phyloP scores from a whole-genome alignment of 176 grass and related monocot genomes.

The Oryza meyeriana region DNA sequence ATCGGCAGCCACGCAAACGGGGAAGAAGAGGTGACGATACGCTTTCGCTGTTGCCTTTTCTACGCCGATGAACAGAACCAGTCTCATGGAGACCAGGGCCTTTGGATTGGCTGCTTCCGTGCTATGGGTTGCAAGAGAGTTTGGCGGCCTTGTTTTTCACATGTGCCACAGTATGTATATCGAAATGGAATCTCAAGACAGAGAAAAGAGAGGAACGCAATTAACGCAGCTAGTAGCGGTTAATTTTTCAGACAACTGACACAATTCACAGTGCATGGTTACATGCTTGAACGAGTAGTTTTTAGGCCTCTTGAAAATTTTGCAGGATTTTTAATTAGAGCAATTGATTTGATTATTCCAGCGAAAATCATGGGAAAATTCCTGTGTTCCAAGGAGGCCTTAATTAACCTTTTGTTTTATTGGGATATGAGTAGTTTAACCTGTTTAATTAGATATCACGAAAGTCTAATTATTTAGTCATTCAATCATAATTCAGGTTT shows the following conservation, averaged over 20 bases:
- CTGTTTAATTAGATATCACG: too few species aligned
- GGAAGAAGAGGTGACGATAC: not conserved
- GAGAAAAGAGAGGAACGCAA: not conserved
- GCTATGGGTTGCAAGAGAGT: not conserved
- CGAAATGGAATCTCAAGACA: not conserved
- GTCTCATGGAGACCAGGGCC: not conserved
- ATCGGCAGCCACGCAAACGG: not conserved
- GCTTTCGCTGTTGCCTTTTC: not conserved
- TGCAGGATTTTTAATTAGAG: not conserved
- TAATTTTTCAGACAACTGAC: too few species aligned
- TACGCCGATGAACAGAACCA: not conserved
- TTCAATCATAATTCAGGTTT: not conserved
- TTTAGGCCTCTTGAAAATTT: not conserved
- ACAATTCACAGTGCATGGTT: too few species aligned
- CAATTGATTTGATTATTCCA: not conserved
- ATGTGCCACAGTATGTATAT: not conserved
- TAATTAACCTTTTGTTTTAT: not conserved
- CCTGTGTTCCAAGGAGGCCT: not conserved
- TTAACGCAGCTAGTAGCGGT: not conserved
- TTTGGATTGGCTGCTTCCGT: not conserved
- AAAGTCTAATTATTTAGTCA: not conserved
- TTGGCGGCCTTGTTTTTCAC: constrained; percentile 31
- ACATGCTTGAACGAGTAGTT: not conserved
- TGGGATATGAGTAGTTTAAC: not conserved
- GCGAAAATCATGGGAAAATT: not conserved